Evolutionary conservation across 2,329 filamentous ascomycete species (phyloP).

Genomic region (Coccinonectria pachysandricola): DNA sequence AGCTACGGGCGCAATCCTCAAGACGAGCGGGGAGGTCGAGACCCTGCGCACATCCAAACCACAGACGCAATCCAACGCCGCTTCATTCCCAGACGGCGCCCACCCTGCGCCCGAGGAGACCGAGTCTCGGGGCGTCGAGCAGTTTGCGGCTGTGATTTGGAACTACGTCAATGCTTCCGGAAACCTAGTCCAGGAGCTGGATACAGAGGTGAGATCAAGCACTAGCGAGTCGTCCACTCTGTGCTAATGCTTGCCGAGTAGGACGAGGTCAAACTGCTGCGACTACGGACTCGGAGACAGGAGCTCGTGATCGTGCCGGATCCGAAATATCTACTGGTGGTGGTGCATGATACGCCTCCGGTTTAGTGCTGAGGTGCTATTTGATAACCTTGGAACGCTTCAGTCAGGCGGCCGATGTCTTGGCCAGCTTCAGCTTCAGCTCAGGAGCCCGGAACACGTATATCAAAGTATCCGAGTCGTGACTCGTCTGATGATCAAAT

Average conservation of each 20-base stretch:
- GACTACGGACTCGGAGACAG: slow-evolving; percentile 73
- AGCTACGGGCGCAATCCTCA: slow-evolving; percentile 61
- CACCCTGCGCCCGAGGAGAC: slow-evolving; percentile 31
- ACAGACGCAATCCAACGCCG: slow-evolving; percentile 25
- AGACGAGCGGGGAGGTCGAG: slow-evolving; percentile 59
- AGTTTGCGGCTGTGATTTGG: slow-evolving; percentile 69
- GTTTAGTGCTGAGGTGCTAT: slow-evolving; percentile 32
- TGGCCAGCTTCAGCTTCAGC: too few species aligned
- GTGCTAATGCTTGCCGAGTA: too few species aligned
- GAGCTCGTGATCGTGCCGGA: slow-evolving; percentile 79
- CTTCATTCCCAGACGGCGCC: slow-evolving; percentile 37
- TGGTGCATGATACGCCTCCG: slow-evolving; percentile 71
- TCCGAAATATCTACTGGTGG: slow-evolving; percentile 65
- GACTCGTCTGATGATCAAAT: too few species aligned
- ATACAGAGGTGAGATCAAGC: slow-evolving; percentile 58
- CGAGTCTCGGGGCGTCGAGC: slow-evolving; percentile 53
- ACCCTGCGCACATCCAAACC: slow-evolving; percentile 35
- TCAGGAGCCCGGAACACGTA: too few species aligned
- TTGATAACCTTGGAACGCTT: slow-evolving; percentile 1
- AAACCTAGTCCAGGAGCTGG: slow-evolving; percentile 60
- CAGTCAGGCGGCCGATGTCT: too few species aligned
- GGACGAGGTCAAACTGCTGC: slow-evolving; percentile 68
- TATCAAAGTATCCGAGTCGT: too few species aligned
- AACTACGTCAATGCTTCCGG: slow-evolving; percentile 61
- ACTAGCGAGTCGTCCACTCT: too few species aligned